A percentile compares a stretch with the other conserved stretches of the same genome.
These are phyloP conservation scores for Myxozyma melibiosi DNA, from an alignment of 805 yeast genomes.

Conservation along the genomic window DNA sequence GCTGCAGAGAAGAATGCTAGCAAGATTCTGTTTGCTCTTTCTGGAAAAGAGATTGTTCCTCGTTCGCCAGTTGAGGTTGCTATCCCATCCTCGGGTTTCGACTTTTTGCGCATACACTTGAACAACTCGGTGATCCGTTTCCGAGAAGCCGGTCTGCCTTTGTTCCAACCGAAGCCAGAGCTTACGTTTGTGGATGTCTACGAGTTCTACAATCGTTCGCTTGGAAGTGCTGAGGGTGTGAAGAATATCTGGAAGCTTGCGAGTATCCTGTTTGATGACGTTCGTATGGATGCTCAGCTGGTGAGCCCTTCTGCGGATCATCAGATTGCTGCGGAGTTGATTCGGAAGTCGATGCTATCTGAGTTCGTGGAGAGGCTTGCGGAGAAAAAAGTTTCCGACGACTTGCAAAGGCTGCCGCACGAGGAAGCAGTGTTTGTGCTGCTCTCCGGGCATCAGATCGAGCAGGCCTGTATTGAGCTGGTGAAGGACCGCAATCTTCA, in stretches of 20 bases:
- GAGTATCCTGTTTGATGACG: conserved; percentile 61
- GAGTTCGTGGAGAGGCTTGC: conserved; percentile 60
- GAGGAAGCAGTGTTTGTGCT: conserved; percentile 42
- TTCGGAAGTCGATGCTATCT: conserved; percentile 52
- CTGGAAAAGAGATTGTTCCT: background rate
- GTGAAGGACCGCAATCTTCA: conserved; percentile 65
- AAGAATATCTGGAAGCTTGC: conserved; percentile 56
- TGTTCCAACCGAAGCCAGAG: background rate
- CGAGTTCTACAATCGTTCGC: conserved; percentile 1
- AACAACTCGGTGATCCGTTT: conserved; percentile 1
- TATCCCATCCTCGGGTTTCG: conserved; percentile 8
- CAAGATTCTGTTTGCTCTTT: background rate
- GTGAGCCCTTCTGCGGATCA: conserved; percentile 19
- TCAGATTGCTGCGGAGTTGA: conserved; percentile 23
- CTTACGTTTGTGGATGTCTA: conserved; percentile 8
- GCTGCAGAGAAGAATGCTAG: background rate
- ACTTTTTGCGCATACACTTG: conserved; percentile 11
- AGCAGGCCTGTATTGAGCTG: conserved; percentile 65
- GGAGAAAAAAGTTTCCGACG: conserved; percentile 42
- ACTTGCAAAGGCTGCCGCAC: conserved; percentile 37
- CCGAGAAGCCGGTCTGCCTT: conserved; percentile 21
- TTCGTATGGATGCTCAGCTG: conserved; percentile 14
- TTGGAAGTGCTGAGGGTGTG: background rate
- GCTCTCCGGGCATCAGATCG: conserved; percentile 55
- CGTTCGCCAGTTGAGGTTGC: background rate